Percentiles rank a stretch among this genome's conserved stretches.
These are phyloP conservation scores for Pulicaria dysenterica DNA, from an alignment of 129 eudicot genomes.

Conservation along the genomic window DNA sequence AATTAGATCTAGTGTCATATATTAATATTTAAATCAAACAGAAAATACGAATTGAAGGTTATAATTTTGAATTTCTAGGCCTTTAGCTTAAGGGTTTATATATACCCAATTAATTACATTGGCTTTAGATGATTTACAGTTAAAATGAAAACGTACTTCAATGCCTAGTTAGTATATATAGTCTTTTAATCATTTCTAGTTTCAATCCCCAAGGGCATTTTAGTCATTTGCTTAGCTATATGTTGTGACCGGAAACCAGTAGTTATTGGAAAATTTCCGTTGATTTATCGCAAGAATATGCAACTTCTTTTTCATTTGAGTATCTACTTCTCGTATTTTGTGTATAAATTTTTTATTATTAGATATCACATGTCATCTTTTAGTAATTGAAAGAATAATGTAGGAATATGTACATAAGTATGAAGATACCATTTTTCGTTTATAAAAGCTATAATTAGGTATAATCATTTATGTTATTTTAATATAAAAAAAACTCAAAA, in stretches of 20 bases:
- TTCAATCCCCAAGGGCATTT: slow-evolving; percentile 14
- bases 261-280: slow-evolving; percentile 17
- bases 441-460: too few species aligned
- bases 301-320: slow-evolving; percentile 12
- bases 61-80: slow-evolving; percentile 26
- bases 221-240: not conserved
- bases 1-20: slow-evolving; percentile 24
- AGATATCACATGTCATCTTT: too few species aligned
- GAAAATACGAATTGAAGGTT: slow-evolving; percentile 13
- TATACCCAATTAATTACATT: slow-evolving; percentile 19
- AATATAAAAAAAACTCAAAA: too few species aligned
- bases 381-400: too few species aligned
- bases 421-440: too few species aligned
- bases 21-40: slow-evolving; percentile 27
- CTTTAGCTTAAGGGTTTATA: slow-evolving; percentile 30
- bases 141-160: slow-evolving; percentile 30
- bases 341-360: too few species aligned
- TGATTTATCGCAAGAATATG: slow-evolving; percentile 23
- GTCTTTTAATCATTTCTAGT: slow-evolving; percentile 20
- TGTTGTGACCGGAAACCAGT: slow-evolving; percentile 10
- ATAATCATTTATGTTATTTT: too few species aligned
- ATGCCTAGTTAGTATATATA: not conserved
- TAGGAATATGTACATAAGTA: too few species aligned
- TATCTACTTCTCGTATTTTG: slow-evolving; percentile 3
- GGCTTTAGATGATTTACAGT: slow-evolving; percentile 31